phyloP scores from a whole-genome alignment of 1,139 yeast species.

The Suhomyces guaymorum region DNA sequence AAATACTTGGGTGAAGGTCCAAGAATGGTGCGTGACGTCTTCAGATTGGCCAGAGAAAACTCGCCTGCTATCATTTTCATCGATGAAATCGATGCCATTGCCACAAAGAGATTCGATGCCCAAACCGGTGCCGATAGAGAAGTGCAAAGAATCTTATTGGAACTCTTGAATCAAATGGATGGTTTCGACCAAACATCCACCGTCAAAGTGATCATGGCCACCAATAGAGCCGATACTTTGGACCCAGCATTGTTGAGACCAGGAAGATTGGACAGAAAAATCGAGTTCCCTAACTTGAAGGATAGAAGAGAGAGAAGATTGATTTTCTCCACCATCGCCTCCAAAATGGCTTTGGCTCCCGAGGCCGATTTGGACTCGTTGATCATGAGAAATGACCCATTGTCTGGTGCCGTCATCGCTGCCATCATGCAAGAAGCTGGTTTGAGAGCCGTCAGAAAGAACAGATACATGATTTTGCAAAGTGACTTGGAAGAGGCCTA shows the following conservation, averaged over 20 bases:
- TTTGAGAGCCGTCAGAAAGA: constrained; percentile 94
- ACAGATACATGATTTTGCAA: constrained; percentile 93
- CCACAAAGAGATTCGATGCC: constrained; percentile 98
- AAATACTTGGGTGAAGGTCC: constrained; percentile 99
- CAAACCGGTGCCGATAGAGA: constrained; percentile 99
- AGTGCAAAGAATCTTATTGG: constrained; percentile 96
- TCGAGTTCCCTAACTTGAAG: constrained; percentile 92
- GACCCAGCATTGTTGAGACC: constrained; percentile 98
- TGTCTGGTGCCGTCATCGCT: constrained; percentile 96
- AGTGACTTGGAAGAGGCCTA: constrained; percentile 97
- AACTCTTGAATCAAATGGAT: constrained; percentile 97
- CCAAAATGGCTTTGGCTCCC: constrained; percentile 96
- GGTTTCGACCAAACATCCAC: constrained; percentile 96
- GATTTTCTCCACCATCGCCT: constrained; percentile 94
- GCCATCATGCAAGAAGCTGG: constrained; percentile 99
- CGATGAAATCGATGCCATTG: constrained; percentile 90
- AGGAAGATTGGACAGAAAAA: constrained; percentile 97
- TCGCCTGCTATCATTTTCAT: constrained; percentile 95
- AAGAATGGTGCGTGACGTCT: constrained; percentile 98
- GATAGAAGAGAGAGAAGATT: constrained; percentile 97
- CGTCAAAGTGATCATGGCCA: constrained; percentile 98
- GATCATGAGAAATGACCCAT: constrained; percentile 92
- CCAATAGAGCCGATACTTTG: constrained; percentile 95
- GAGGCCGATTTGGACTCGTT: constrained; percentile 95
- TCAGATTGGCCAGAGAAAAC: constrained; percentile 94